Conservation (phyloP, 2,329 filamentous ascomycete genomes). For the Shiraia bambusicola region DNA sequence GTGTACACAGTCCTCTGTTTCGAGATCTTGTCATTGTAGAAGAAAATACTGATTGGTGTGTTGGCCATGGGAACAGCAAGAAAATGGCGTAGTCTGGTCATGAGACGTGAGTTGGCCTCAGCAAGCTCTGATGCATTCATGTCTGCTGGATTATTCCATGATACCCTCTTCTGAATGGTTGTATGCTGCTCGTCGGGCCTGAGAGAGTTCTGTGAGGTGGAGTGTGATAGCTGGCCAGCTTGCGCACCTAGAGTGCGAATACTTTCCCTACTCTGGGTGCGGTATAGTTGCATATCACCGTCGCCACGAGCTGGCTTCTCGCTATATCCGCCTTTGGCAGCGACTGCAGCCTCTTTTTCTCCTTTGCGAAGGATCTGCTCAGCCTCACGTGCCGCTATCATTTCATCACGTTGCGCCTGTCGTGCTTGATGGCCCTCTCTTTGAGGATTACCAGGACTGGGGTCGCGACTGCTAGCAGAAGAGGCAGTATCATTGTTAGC, state of each 20-base stretch:
- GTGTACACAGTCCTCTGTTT: constrained; percentile 83
- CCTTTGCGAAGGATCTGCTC: constrained; percentile 74
- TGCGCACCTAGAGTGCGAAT: constrained; percentile 22
- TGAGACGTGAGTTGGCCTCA: constrained; percentile 80
- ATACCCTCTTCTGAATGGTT: constrained; percentile 50
- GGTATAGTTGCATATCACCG: constrained; percentile 44
- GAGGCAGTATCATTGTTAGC: constrained; percentile 44
- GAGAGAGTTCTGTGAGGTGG: constrained; percentile 30
- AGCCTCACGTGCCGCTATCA: constrained; percentile 72
- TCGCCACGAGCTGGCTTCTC: constrained; percentile 59
- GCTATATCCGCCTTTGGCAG: constrained; percentile 72
- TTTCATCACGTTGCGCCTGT: constrained; percentile 59
- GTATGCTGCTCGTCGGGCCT: constrained; percentile 33
- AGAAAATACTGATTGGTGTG: constrained; percentile 85
- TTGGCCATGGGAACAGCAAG: constrained; percentile 79
- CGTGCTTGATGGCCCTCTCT: constrained; percentile 41
- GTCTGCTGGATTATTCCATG: constrained; percentile 57
- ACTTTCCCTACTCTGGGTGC: constrained; percentile 36
- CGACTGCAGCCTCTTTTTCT: constrained; percentile 69
- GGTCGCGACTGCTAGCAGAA: constrained; percentile 47
- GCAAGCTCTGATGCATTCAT: constrained; percentile 76
- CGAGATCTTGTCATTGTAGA: constrained; percentile 83
- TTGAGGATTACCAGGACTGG: constrained; percentile 43
- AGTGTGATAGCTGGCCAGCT: constrained; percentile 26
- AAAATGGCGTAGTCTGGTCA: constrained; percentile 86